Conservation (phyloP, 2,329 filamentous ascomycete species). For the Sclerotinia borealis region DNA sequence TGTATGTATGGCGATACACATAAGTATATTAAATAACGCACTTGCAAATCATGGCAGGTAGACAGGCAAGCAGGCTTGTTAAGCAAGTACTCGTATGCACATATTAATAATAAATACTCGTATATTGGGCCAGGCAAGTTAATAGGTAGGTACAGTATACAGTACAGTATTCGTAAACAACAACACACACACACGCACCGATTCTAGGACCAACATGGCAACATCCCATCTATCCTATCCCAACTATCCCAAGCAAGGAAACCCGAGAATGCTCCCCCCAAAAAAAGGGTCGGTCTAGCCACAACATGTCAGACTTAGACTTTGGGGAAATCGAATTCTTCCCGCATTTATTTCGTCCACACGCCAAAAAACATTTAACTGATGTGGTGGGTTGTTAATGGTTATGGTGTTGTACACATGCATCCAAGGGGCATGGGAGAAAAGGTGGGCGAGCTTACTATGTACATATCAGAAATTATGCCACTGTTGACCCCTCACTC, state of each 20-base stretch:
- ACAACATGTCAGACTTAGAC: conserved; percentile 8
- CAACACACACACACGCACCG: no score
- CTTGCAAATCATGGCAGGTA: background rate
- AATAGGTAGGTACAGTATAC: background rate
- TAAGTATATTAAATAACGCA: conserved; percentile 7
- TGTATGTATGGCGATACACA: background rate
- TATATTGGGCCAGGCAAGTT: no score
- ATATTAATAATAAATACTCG: no score
- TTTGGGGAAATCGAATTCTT: conserved; percentile 6
- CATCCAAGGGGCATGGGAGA: conserved; percentile 10
- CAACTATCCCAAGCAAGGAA: background rate
- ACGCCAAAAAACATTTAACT: conserved; percentile 14
- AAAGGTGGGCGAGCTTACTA: conserved; percentile 12
- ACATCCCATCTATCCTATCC: no score
- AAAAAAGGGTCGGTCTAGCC: conserved; percentile 9
- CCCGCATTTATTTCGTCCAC: conserved; percentile 5
- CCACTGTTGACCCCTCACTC: conserved; percentile 7
- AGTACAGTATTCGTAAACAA: no score
- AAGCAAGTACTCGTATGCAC: no score
- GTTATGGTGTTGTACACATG: conserved; percentile 14
- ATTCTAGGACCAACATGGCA: no score
- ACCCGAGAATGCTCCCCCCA: no score
- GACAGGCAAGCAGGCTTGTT: no score
- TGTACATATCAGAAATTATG: conserved; percentile 5
- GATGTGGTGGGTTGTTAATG: conserved; percentile 16